phyloP scores from a whole-genome alignment of 164 flowering plant species.

The Vitis amurensis region DNA sequence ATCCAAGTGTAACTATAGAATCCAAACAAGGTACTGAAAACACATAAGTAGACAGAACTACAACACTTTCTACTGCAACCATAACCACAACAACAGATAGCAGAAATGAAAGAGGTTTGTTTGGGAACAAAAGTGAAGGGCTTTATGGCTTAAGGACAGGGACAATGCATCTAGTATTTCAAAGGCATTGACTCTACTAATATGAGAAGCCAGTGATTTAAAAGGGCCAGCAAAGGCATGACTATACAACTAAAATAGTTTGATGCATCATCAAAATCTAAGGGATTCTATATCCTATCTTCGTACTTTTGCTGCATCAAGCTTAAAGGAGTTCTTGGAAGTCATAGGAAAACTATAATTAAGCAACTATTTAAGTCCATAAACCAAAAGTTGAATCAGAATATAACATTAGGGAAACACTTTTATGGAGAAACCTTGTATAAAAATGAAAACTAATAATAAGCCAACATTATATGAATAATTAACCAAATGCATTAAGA shows the following conservation, averaged over 20 bases:
- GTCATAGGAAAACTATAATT: background rate
- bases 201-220: background rate
- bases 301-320: background rate
- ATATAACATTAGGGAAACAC: background rate
- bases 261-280: background rate
- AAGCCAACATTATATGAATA: background rate
- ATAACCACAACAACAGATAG: too few species aligned
- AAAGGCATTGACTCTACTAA: background rate
- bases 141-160: too few species aligned
- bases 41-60: background rate
- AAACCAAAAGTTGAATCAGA: background rate
- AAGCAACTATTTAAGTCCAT: background rate
- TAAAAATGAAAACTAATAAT: background rate
- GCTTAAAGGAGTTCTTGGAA: background rate
- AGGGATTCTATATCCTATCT: background rate
- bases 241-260: background rate
- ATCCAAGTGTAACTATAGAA: background rate
- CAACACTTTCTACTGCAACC: background rate
- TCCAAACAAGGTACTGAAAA: background rate
- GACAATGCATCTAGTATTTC: background rate
- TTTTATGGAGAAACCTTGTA: background rate
- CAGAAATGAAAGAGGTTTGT: too few species aligned
- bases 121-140: too few species aligned
- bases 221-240: background rate
- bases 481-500: background rate